Percentiles rank a stretch among this genome's conserved stretches.
Conservation (phyloP, 169 alveolate species). For the Plasmodium ovale region DNA sequence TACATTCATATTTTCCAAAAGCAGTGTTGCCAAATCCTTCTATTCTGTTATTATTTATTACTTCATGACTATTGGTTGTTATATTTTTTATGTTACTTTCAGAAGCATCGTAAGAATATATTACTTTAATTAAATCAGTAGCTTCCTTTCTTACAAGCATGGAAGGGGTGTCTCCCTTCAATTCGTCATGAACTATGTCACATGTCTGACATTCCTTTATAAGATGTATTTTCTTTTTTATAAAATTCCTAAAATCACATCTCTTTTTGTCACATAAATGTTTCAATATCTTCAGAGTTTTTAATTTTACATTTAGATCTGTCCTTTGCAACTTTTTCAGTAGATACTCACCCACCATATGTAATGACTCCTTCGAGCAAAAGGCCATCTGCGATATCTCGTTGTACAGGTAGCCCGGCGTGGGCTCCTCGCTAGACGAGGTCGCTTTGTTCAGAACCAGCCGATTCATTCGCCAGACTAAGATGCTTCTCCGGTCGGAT, state of each 20-base stretch:
- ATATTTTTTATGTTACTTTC: conserved; percentile 19
- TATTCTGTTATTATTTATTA: conserved; percentile 53
- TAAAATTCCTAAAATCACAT: conserved; percentile 58
- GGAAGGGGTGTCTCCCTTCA: conserved; percentile 67
- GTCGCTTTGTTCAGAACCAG: conserved; percentile 79
- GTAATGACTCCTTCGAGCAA: conserved; percentile 68
- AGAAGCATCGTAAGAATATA: conserved; percentile 42
- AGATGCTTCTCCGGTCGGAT: no score
- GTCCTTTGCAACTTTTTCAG: conserved; percentile 79
- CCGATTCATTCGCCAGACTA: conserved; percentile 71
- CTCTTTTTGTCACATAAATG: conserved; percentile 79
- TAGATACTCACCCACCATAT: conserved; percentile 80
- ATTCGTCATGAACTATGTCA: conserved; percentile 60
- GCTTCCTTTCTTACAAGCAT: conserved; percentile 73
- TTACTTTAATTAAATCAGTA: conserved; percentile 40
- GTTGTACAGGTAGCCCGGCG: conserved; percentile 85
- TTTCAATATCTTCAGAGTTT: conserved; percentile 82
- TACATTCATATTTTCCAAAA: conserved; percentile 1
- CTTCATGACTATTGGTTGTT: conserved; percentile 28
- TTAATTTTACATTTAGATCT: conserved; percentile 82
- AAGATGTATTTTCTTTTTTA: conserved; percentile 59
- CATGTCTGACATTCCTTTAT: conserved; percentile 61
- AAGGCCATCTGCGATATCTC: conserved; percentile 81
- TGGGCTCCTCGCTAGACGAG: conserved; percentile 83
- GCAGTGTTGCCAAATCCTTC: conserved; percentile 66